Percentiles rank a stretch among this genome's conserved stretches.
phyloP scores from a whole-genome alignment of 768 basidiomycete genomes.

The Calocera cornea region DNA sequence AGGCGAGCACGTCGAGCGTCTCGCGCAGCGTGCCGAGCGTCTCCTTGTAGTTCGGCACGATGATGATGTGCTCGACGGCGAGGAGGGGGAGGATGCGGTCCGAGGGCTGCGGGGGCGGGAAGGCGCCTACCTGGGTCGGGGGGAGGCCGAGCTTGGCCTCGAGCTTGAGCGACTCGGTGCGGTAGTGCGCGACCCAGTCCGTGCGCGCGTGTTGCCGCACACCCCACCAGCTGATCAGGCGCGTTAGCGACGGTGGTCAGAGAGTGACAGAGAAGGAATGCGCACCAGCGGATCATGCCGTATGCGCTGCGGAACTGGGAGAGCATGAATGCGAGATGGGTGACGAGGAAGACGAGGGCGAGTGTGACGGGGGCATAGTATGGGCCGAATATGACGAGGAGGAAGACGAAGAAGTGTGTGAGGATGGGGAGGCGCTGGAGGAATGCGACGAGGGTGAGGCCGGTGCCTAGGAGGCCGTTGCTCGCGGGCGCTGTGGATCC shows the following conservation, averaged over 20 bases:
- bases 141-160: neutral
- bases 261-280: neutral
- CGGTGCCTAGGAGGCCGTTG: neutral
- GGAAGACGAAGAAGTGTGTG: slow-evolving; percentile 6
- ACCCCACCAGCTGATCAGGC: neutral
- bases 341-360: slow-evolving; percentile 4
- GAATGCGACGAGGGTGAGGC: neutral
- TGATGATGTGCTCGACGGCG: slow-evolving; percentile 10
- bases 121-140: neutral
- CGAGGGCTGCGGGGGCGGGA: slow-evolving; percentile 4
- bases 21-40: slow-evolving; percentile 12
- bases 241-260: neutral
- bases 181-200: neutral
- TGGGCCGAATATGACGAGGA: slow-evolving; percentile 9
- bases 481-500: neutral
- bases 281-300: slow-evolving; percentile 10
- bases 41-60: slow-evolving; percentile 12
- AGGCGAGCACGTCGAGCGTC: slow-evolving; percentile 20
- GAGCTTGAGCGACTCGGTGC: neutral
- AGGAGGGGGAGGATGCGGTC: slow-evolving; percentile 5
- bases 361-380: slow-evolving; percentile 7
- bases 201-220: neutral
- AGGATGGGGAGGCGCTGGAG: slow-evolving; percentile 10
- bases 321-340: slow-evolving; percentile 9
- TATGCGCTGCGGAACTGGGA: slow-evolving; percentile 9